Percentiles rank a stretch among this genome's conserved stretches.
Conservation (phyloP, 2,329 filamentous ascomycete species). For the Calonectria hawksworthii region DNA sequence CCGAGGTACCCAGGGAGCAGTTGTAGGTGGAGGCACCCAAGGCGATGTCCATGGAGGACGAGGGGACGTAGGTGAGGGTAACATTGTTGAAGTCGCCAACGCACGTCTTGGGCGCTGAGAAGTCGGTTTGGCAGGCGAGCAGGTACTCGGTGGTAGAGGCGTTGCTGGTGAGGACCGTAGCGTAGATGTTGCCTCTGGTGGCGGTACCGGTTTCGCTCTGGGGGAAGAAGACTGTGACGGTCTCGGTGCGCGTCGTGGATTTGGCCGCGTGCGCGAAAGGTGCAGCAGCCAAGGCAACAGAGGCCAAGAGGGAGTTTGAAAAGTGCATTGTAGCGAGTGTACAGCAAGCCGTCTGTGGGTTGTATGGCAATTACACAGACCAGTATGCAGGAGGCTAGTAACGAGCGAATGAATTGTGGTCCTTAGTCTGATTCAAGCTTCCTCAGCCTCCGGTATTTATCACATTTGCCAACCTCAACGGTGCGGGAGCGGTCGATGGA, state of each 20-base stretch:
- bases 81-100: conserved; percentile 37
- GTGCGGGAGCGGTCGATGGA: background rate
- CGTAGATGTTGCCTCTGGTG: conserved; percentile 36
- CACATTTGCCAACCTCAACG: background rate
- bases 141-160: conserved; percentile 40
- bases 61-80: conserved; percentile 35
- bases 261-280: background rate
- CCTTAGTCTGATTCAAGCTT: background rate
- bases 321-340: background rate
- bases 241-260: conserved; percentile 27
- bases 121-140: conserved; percentile 40
- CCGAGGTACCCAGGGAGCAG: conserved; percentile 27
- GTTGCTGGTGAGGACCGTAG: conserved; percentile 38
- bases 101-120: conserved; percentile 33
- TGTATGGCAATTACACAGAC: too few species aligned
- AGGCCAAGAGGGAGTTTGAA: background rate
- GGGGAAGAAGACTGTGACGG: conserved; percentile 36
- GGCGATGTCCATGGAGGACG: conserved; percentile 25
- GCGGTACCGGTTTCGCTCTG: conserved; percentile 31
- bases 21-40: conserved; percentile 38
- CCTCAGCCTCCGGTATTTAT: background rate
- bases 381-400: background rate
- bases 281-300: background rate
- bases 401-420: background rate
- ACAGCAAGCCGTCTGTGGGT: too few species aligned